Percentiles rank a stretch among this genome's conserved stretches.
Conservation (phyloP, 1,284 basidiomycete species). For the Rhodotorula sp. region DNA sequence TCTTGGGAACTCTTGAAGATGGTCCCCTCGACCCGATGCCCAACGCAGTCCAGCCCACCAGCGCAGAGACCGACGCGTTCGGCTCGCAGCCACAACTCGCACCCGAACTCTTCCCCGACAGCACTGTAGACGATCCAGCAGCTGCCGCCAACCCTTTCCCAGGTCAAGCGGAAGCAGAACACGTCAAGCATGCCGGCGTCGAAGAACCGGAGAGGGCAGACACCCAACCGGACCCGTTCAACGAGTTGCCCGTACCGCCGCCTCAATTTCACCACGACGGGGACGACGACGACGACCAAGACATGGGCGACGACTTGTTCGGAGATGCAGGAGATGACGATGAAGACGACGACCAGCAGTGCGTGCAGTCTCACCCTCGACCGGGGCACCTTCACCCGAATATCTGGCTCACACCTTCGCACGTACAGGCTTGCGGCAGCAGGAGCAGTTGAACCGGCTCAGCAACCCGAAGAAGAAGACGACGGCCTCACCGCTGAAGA, state of each 20-base stretch:
- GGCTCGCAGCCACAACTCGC: constrained; percentile 1
- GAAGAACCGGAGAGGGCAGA: not conserved
- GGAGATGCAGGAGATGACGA: constrained; percentile 71
- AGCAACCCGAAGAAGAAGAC: constrained; percentile 46
- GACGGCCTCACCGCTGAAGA: constrained; percentile 69
- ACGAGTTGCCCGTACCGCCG: constrained; percentile 15
- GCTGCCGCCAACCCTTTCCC: constrained; percentile 6
- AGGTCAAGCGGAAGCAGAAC: not conserved
- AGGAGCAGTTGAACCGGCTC: not conserved
- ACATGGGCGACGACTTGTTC: constrained; percentile 55
- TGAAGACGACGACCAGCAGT: constrained; percentile 54
- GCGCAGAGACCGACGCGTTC: constrained; percentile 5
- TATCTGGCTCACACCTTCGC: not conserved
- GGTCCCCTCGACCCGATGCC: constrained; percentile 3
- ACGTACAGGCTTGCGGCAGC: not conserved
- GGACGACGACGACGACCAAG: constrained; percentile 54
- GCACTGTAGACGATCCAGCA: constrained; percentile 1
- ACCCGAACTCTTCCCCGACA: constrained; percentile 23
- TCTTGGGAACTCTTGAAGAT: constrained; percentile 12
- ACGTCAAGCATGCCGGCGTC: not conserved
- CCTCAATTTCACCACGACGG: constrained; percentile 1
- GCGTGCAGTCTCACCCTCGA: too few relatives aligned
- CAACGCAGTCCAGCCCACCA: constrained; percentile 19
- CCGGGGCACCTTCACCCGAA: too few relatives aligned
- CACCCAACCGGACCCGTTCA: not conserved